These are phyloP conservation scores for Kondoa subrosea DNA, from an alignment of 768 basidiomycete species.

Conservation along the genomic window DNA sequence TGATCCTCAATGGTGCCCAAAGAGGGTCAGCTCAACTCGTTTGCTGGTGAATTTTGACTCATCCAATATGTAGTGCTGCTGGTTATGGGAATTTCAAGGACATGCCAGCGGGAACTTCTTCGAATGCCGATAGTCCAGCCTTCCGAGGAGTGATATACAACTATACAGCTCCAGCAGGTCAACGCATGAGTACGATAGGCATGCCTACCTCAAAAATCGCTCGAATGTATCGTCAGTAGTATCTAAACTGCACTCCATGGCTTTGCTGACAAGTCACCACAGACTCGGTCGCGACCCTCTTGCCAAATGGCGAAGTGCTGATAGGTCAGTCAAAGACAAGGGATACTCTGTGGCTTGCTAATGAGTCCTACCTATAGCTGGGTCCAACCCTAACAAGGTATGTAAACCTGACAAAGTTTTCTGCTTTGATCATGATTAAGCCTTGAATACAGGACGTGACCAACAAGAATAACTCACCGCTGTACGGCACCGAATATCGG, in stretches of 20 bases:
- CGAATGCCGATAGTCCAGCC: constrained; percentile 43
- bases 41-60: not conserved
- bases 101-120: constrained; percentile 37
- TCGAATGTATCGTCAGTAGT: constrained; percentile 60
- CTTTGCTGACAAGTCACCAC: too few relatives aligned
- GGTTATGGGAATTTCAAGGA: not conserved
- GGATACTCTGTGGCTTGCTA: too few relatives aligned
- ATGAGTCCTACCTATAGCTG: too few relatives aligned
- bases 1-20: constrained; percentile 46
- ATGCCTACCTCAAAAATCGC: constrained; percentile 47
- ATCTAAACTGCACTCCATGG: too few relatives aligned
- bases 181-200: constrained; percentile 42
- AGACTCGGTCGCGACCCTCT: constrained; percentile 35
- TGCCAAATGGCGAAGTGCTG: constrained; percentile 44
- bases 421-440: constrained; percentile 14
- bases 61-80: not conserved
- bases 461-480: constrained; percentile 12
- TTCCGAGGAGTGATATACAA: constrained; percentile 50
- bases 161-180: constrained; percentile 10
- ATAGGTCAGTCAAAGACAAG: constrained; percentile 68
- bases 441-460: constrained; percentile 15
- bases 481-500: constrained; percentile 42
- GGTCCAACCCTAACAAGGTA: constrained; percentile 43
- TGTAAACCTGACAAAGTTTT: too few relatives aligned
- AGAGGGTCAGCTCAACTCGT: constrained; percentile 19